Evolutionary conservation across 192 early-diverging fungal genomes (phyloP), one percentile per base, ranked within the genome.

Genomic region (Backusella luteola): DNA sequence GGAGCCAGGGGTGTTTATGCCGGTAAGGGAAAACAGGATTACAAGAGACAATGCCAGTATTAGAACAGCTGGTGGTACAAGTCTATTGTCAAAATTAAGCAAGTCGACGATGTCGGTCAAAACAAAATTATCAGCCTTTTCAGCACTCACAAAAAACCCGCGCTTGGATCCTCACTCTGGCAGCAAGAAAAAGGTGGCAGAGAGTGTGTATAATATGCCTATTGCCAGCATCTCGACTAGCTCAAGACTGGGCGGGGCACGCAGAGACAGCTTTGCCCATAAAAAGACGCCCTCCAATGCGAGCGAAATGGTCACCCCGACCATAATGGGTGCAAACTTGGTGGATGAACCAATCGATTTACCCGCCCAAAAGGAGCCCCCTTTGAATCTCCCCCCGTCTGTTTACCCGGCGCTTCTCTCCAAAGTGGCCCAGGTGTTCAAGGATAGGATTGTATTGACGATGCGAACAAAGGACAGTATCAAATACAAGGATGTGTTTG

Each of bases 401-500:
- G 93, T 94, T 41, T 93, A 94, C 59, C 91, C 91, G 0, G 94
- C 92, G 2, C 80, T 95, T 73, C 84, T 95, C 6, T 92, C 91
- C 11, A 80, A 87, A 59, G 92, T 95, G 7, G 90, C 93, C 6
- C 86, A 83, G 59, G 84, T 86, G 4, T 93, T 95, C 78, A 85
- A 86, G 29, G 81, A 82, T 26, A 78, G 89, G 6, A 79, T 95
- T 32, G 85, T 85, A 9, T 70, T 90, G 36, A 85, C 85, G 35
- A 90, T 90, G 14, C 88, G 90, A 52, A 86, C 87, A 39, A 93
- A 94, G 74, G 93, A 96, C 70, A 88, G 87, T 4, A 83, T 96
- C 19, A 92, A 96, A 82, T 94, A 97, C 79, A 89, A 89, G 67
- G 87, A 92, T 68, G 91, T 89, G 76, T 97, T 98, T 83, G 87